Evolutionary conservation across 768 basidiomycete genomes (phyloP).

Genomic region (Paxillus ammoniavirescens): DNA sequence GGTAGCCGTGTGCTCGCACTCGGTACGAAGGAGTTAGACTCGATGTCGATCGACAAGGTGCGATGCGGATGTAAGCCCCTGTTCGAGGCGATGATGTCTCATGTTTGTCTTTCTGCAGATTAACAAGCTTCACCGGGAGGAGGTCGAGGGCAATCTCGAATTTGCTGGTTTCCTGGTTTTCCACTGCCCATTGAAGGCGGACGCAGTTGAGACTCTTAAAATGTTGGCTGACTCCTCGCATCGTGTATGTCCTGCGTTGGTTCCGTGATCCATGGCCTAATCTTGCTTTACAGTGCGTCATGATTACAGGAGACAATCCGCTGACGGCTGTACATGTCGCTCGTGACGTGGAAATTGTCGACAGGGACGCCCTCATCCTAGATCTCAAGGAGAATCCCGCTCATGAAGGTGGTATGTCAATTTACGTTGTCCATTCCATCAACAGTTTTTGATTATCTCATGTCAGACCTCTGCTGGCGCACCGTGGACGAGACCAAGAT

Average conservation of each 20-base stretch:
- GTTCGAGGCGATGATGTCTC: neutral
- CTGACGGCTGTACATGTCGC: slow-evolving; percentile 97
- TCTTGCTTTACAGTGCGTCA: slow-evolving; percentile 68
- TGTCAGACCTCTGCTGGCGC: slow-evolving; percentile 82
- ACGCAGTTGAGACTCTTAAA: slow-evolving; percentile 86
- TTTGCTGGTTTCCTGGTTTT: slow-evolving; percentile 99
- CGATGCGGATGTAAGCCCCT: slow-evolving; percentile 9
- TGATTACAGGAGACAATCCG: slow-evolving; percentile 99
- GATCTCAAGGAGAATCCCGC: slow-evolving; percentile 83
- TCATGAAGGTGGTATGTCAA: slow-evolving; percentile 60
- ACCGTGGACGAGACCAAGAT: slow-evolving; percentile 90
- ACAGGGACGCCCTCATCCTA: slow-evolving; percentile 90
- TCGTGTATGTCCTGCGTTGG: slow-evolving; percentile 57
- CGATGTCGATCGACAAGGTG: slow-evolving; percentile 70
- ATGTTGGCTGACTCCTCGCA: slow-evolving; percentile 97
- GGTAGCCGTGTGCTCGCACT: slow-evolving; percentile 94
- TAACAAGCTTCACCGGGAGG: slow-evolving; percentile 79
- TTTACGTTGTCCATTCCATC: neutral
- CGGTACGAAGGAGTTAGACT: slow-evolving; percentile 81
- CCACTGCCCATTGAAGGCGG: slow-evolving; percentile 94
- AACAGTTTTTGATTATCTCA: neutral
- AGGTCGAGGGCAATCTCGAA: slow-evolving; percentile 71
- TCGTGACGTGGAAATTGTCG: slow-evolving; percentile 94
- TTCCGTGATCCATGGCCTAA: neutral
- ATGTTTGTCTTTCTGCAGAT: slow-evolving; percentile 49